Conservation (phyloP, 2,329 filamentous ascomycete species). For the Moelleriella libera region DNA sequence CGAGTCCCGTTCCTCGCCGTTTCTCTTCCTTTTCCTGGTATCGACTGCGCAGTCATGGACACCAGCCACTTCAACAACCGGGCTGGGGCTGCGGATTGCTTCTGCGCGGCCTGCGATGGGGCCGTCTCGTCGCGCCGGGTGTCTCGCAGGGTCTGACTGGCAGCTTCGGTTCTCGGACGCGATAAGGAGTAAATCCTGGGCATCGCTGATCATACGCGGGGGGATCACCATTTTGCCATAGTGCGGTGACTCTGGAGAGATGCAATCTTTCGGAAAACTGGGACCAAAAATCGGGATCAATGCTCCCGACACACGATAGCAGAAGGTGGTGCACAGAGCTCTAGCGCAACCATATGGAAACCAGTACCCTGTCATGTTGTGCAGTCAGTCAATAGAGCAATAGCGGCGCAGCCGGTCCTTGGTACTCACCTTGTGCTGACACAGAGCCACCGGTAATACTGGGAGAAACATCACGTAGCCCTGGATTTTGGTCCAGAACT, state of each 20-base stretch:
- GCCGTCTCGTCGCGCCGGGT: too few species aligned
- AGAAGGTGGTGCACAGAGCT: conserved; percentile 82
- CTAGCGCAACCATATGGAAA: conserved; percentile 80
- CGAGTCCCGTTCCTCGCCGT: too few species aligned
- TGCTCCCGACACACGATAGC: conserved; percentile 67
- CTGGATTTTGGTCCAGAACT: conserved; percentile 63
- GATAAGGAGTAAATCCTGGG: neutral
- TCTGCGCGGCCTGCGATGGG: too few species aligned
- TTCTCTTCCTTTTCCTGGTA: too few species aligned
- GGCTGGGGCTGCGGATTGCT: too few species aligned
- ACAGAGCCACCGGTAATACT: conserved; percentile 91
- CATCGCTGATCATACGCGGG: conserved; percentile 9
- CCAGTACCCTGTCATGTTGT: conserved; percentile 65
- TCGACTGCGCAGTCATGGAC: too few species aligned
- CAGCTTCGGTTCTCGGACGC: too few species aligned
- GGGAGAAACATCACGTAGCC: conserved; percentile 77
- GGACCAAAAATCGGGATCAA: conserved; percentile 84
- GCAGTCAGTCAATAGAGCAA: neutral
- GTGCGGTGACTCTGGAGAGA: conserved; percentile 44
- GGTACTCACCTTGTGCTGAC: conserved; percentile 62
- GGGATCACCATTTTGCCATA: conserved; percentile 57
- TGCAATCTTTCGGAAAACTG: conserved; percentile 61
- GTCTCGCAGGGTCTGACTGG: too few species aligned
- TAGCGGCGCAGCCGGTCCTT: neutral
- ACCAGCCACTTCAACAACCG: too few species aligned